Percentiles rank a stretch among this genome's conserved stretches.
These are phyloP conservation scores for Apiotrichum veenhuisii DNA, from an alignment of 1,284 basidiomycete genomes.

Conservation along the genomic window DNA sequence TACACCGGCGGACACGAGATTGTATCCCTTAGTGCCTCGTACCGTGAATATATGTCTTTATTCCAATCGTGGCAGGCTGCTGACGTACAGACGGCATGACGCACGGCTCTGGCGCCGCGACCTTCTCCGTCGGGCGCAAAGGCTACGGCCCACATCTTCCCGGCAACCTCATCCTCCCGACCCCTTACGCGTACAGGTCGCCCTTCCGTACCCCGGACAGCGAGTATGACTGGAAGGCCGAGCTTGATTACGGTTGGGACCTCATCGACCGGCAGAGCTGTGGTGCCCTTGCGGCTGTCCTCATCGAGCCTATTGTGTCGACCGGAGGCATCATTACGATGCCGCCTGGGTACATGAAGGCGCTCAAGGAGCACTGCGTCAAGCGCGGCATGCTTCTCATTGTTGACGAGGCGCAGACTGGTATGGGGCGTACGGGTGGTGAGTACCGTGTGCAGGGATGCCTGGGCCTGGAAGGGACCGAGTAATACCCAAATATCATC, in stretches of 20 bases:
- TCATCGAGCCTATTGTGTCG: constrained; percentile 52
- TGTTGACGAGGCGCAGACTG: constrained; percentile 80
- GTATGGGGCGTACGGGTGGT: constrained; percentile 77
- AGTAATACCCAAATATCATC: too few relatives aligned
- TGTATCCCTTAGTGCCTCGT: constrained; percentile 30
- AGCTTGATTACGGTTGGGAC: constrained; percentile 38
- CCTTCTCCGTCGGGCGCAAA: constrained; percentile 32
- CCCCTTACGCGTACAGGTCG: constrained; percentile 31
- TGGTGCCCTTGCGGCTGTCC: constrained; percentile 28
- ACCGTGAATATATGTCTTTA: constrained; percentile 17
- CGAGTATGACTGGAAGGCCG: constrained; percentile 40
- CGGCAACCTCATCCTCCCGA: constrained; percentile 27
- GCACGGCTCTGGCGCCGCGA: constrained; percentile 33
- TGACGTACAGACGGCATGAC: constrained; percentile 33
- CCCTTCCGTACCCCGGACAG: constrained; percentile 35
- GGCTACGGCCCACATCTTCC: constrained; percentile 36
- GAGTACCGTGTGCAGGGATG: constrained; percentile 49
- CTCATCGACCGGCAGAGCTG: constrained; percentile 38
- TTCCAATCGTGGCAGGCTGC: too few relatives aligned
- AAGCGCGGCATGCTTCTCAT: constrained; percentile 58
- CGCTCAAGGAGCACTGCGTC: constrained; percentile 31
- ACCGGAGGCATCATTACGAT: constrained; percentile 36
- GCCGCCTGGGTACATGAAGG: constrained; percentile 31
- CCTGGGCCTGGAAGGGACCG: too few relatives aligned
- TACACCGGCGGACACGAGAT: constrained; percentile 40